These are phyloP conservation scores for Nemophila menziesii DNA, from an alignment of 257 asterid genomes.

Conservation along the genomic window DNA sequence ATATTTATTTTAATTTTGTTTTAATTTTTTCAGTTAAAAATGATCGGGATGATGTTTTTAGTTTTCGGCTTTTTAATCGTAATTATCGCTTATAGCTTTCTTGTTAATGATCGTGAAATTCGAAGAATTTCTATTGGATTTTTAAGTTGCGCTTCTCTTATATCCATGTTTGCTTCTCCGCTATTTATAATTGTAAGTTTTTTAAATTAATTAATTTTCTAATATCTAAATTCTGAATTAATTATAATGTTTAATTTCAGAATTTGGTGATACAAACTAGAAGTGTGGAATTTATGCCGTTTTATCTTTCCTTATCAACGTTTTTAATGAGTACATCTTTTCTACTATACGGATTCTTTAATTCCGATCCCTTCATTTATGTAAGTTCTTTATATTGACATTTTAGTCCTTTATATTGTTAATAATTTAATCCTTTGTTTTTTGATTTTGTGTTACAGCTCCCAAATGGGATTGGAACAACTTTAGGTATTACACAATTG, in stretches of 20 bases:
- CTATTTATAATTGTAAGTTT: constrained; percentile 42
- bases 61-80: constrained; percentile 30
- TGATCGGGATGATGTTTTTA: constrained; percentile 31
- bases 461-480: constrained; percentile 57
- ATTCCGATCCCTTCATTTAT: constrained; percentile 44
- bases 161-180: constrained; percentile 63
- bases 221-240: neutral
- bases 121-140: constrained; percentile 37
- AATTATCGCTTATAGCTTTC: constrained; percentile 34
- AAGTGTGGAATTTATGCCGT: constrained; percentile 61
- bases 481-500: constrained; percentile 33
- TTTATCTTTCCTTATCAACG: constrained; percentile 44
- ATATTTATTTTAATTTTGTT: neutral
- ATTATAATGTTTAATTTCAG: constrained; percentile 23
- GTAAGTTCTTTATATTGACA: constrained; percentile 20
- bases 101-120: constrained; percentile 23
- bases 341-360: constrained; percentile 44
- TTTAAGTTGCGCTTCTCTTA: constrained; percentile 42
- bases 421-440: too few species aligned
- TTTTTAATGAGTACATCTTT: constrained; percentile 56
- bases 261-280: constrained; percentile 47
- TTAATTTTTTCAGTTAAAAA: constrained; percentile 27
- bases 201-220: neutral
- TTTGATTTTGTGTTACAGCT: constrained; percentile 22
- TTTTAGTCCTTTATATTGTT: neutral